Conservation (phyloP, 2,329 filamentous ascomycete species). For the Metarhizium album region DNA sequence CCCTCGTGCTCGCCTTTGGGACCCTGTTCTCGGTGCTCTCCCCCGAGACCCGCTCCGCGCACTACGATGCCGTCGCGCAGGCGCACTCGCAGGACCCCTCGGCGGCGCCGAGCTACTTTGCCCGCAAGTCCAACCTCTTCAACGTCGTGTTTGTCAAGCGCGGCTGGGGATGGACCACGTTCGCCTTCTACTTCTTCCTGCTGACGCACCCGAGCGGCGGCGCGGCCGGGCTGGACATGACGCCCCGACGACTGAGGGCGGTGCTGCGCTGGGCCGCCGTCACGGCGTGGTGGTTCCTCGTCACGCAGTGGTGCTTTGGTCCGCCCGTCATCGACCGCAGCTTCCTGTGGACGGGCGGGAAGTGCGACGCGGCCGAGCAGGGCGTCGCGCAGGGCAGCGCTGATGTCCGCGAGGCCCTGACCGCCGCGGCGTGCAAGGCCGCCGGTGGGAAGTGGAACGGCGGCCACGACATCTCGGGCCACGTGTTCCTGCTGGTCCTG, state of each 20-base stretch:
- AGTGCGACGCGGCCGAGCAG: constrained; percentile 53
- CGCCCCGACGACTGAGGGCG: constrained; percentile 40
- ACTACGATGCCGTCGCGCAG: constrained; percentile 52
- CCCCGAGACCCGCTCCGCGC: constrained; percentile 52
- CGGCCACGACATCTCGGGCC: constrained; percentile 93
- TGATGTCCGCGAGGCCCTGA: constrained; percentile 46
- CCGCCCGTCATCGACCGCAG: constrained; percentile 80
- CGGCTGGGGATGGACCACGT: constrained; percentile 85
- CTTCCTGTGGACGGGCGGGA: constrained; percentile 80
- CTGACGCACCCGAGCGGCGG: constrained; percentile 51
- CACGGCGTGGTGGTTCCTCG: constrained; percentile 70
- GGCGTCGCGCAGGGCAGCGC: constrained; percentile 35
- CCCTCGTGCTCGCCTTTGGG: constrained; percentile 66
- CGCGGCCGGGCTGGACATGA: constrained; percentile 14
- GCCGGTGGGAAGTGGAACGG: constrained; percentile 78
- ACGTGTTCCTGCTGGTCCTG: constrained; percentile 85
- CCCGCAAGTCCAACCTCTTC: constrained; percentile 84
- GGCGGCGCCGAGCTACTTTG: constrained; percentile 73
- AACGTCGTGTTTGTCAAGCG: constrained; percentile 91
- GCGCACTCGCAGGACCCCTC: constrained; percentile 47
- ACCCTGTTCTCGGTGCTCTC: constrained; percentile 71
- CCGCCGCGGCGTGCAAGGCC: constrained; percentile 69
- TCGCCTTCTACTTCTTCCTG: constrained; percentile 61
- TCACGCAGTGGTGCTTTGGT: constrained; percentile 97
- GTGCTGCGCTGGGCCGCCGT: constrained; percentile 57